Base-by-base conservation (phyloP, 306 rosid species). In the Myrica gale region DNA sequence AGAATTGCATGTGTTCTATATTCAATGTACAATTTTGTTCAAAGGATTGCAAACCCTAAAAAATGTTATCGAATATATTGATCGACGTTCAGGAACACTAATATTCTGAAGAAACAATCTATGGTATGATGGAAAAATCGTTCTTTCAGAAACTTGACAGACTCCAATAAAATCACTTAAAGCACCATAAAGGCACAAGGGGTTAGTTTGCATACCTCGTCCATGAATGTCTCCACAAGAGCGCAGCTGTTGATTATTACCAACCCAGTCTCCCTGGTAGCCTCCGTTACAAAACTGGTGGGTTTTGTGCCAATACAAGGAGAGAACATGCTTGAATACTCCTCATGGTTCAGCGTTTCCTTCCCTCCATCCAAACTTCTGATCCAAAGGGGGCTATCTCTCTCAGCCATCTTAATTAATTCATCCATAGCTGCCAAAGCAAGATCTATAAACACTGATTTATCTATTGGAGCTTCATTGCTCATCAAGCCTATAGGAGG, bases 341-440 rank as follows among this genome's bases (percentile, higher is more conserved):
- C 96, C n/a, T 95, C 96, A 4, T 17, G 74, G 74, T 90, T 88
- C 73, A 95, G 76, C 13, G 82, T 72, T 63, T 92, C 97, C 71
- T 62, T 85, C 72, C 81, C 83, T 8, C 88, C 85, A 45, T 84
- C 88, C 3, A 72, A 55, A 81, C 74, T 85, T 85, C 86, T 90
- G 69, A 90, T 69, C 98, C 98, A 95, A 42, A 92, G 79, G 51
- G 91, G 86, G 52, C 75, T 47, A 69, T 90, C 92, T 0, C 76
- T 72, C 69, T 88, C 91, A 76, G 87, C 86, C 95, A 90, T 62
- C 85, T 84, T 89, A 52, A 95, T 56, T 16, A 95, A 73, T 72
- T 95, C 98, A 62, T 90, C 90, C 98, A 95, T 92, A 47, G 98
- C 91, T 48, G 78, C 77, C 72, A 81, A 12, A 3, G 97, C 98